Evolutionary conservation across 306 rosid species (phyloP).

Genomic region (Corylus avellana): DNA sequence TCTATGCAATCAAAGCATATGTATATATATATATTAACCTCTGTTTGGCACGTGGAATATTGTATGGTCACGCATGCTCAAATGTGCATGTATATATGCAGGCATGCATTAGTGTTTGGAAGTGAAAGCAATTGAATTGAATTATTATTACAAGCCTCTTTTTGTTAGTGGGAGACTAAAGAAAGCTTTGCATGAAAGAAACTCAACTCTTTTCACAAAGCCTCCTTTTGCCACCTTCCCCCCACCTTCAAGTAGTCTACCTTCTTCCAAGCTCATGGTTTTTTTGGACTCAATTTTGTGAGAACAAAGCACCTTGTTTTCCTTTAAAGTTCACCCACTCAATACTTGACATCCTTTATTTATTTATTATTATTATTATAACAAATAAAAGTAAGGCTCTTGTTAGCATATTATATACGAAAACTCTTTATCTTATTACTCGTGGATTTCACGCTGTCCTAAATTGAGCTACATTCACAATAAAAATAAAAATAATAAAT

Average conservation of each 20-base stretch:
- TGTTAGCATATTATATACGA: too few species aligned
- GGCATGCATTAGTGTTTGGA: not conserved
- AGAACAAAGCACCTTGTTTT: not conserved
- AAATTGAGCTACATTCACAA: too few species aligned
- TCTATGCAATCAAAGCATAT: too few species aligned
- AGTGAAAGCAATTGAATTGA: not conserved
- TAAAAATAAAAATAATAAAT: too few species aligned
- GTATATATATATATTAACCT: too few species aligned
- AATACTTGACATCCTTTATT: not conserved
- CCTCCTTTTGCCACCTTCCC: not conserved
- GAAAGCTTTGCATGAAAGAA: constrained; percentile 38
- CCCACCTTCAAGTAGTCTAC: not conserved
- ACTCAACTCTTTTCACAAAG: constrained; percentile 12
- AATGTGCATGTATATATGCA: constrained; percentile 1
- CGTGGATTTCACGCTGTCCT: too few species aligned
- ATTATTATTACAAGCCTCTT: not conserved
- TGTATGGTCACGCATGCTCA: too few species aligned
- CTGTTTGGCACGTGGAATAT: not conserved
- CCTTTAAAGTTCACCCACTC: not conserved
- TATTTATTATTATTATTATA: too few species aligned
- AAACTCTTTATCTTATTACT: too few species aligned
- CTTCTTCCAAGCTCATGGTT: not conserved
- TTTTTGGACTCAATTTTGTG: not conserved
- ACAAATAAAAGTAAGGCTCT: too few species aligned
- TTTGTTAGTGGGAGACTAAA: not conserved